A percentile compares a stretch with the other conserved stretches of the same genome.
These are phyloP conservation scores for Cylindrotheca closterium DNA, from an alignment of 108 stramenopile species.

Conservation along the genomic window DNA sequence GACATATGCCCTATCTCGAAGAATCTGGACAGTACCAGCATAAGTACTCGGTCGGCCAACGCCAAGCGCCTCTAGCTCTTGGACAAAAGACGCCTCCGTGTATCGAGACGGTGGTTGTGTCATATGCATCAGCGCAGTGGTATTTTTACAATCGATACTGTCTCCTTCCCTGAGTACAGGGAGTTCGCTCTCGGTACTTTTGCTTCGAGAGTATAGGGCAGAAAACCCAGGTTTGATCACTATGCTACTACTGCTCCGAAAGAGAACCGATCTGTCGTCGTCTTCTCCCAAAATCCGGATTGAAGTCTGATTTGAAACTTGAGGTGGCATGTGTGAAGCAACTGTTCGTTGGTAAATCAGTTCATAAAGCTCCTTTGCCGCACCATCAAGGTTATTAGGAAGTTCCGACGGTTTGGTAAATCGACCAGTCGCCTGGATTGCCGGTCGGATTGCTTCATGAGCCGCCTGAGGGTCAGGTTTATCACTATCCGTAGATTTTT, in stretches of 20 bases:
- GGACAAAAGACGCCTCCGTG: constrained; percentile 74
- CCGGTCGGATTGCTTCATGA: constrained; percentile 86
- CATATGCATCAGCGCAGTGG: constrained; percentile 23
- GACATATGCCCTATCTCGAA: constrained; percentile 67
- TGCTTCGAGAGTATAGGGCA: constrained; percentile 20
- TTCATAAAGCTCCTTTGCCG: constrained; percentile 43
- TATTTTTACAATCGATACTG: constrained; percentile 20
- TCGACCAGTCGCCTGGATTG: constrained; percentile 40
- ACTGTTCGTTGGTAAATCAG: constrained; percentile 65
- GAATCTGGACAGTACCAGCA: constrained; percentile 58
- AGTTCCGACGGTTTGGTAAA: constrained; percentile 31
- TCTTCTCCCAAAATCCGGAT: constrained; percentile 35
- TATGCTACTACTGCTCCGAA: constrained; percentile 47
- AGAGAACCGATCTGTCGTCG: constrained; percentile 28
- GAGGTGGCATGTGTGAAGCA: constrained; percentile 64
- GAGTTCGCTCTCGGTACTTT: constrained; percentile 15
- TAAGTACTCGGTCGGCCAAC: constrained; percentile 86
- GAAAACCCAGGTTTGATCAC: constrained; percentile 55
- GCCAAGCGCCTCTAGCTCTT: constrained; percentile 73
- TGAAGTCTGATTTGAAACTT: constrained; percentile 52
- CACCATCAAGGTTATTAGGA: constrained; percentile 17
- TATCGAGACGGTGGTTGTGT: constrained; percentile 68
- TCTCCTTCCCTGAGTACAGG: constrained; percentile 49
- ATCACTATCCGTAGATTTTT: neutral
- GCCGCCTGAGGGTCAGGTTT: constrained; percentile 74